Percentiles rank a stretch among this genome's conserved stretches.
These are phyloP conservation scores for Yarrowia sp. DNA, from an alignment of 805 yeast species.

Conservation along the genomic window DNA sequence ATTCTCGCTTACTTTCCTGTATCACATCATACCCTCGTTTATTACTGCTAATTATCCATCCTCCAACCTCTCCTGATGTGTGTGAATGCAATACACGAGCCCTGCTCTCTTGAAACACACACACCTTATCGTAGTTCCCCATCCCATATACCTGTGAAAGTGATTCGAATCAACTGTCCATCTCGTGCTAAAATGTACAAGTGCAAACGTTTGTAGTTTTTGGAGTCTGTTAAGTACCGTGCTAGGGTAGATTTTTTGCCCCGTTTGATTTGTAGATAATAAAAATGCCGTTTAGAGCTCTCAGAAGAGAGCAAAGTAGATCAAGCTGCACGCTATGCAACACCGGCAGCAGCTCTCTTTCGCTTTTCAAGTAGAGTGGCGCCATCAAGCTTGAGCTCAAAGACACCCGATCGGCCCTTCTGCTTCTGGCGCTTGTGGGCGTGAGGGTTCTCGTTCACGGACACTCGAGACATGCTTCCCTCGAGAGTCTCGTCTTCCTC, in stretches of 20 bases:
- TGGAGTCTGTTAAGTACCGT: neutral
- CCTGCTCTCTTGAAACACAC: slow-evolving; percentile 1
- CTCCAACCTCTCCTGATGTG: neutral
- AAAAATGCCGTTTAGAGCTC: neutral
- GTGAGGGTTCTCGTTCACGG: slow-evolving; percentile 40
- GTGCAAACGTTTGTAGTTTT: neutral
- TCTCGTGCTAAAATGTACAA: neutral
- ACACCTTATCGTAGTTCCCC: no score
- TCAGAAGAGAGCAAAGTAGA: no score
- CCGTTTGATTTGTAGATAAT: slow-evolving; percentile 4
- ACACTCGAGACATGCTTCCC: slow-evolving; percentile 42
- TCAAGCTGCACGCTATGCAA: neutral
- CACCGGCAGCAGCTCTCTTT: slow-evolving; percentile 39
- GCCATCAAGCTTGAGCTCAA: slow-evolving; percentile 68
- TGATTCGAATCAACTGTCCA: slow-evolving; percentile 1
- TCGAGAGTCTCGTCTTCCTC: slow-evolving; percentile 43
- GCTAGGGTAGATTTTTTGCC: neutral
- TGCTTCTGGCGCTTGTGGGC: slow-evolving; percentile 40
- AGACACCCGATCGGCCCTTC: slow-evolving; percentile 46
- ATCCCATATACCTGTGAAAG: neutral
- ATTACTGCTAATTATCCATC: slow-evolving; percentile 7
- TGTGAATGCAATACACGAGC: neutral
- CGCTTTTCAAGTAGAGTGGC: slow-evolving; percentile 69
- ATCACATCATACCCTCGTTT: slow-evolving; percentile 6
- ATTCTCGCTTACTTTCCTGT: no score